These are phyloP conservation scores for Phaeosphaeria sp. DNA, from an alignment of 2,329 filamentous ascomycete species.

Conservation along the genomic window DNA sequence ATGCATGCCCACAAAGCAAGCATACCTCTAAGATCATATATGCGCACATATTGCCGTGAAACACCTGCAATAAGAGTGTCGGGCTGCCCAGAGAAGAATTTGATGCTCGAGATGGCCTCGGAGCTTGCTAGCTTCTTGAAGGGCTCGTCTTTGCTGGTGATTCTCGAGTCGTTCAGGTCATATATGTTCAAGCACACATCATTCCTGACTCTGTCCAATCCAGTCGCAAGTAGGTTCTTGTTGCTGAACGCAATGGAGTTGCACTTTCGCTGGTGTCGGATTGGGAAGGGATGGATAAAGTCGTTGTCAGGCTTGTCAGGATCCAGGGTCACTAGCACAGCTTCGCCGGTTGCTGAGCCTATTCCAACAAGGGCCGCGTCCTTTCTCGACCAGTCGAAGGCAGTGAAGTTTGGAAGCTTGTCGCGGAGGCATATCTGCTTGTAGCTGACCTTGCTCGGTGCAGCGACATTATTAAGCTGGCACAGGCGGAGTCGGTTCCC, in stretches of 20 bases:
- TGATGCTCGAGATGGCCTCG: constrained; percentile 80
- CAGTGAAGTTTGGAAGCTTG: constrained; percentile 66
- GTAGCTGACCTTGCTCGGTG: constrained; percentile 55
- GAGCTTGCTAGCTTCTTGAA: constrained; percentile 64
- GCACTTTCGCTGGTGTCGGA: constrained; percentile 78
- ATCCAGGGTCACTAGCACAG: constrained; percentile 75
- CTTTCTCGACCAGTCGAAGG: constrained; percentile 69
- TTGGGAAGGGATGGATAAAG: constrained; percentile 67
- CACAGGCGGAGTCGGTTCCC: constrained; percentile 66
- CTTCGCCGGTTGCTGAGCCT: constrained; percentile 76
- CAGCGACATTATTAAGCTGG: constrained; percentile 51
- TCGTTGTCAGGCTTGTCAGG: constrained; percentile 58
- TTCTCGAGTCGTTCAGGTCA: constrained; percentile 69
- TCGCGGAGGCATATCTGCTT: constrained; percentile 60
- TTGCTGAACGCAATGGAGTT: constrained; percentile 83
- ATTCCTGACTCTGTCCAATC: constrained; percentile 79
- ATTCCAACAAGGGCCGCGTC: constrained; percentile 74
- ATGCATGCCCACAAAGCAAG: constrained; percentile 22
- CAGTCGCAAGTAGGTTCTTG: constrained; percentile 74
- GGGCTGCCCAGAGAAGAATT: constrained; percentile 80
- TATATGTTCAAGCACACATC: constrained; percentile 84
- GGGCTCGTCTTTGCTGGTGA: constrained; percentile 59
- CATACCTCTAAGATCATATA: constrained; percentile 80
- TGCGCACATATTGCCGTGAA: constrained; percentile 74
- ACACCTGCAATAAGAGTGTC: constrained; percentile 78